Conservation (phyloP, 2,329 filamentous ascomycete species). For the Paecilomyces formosus region DNA sequence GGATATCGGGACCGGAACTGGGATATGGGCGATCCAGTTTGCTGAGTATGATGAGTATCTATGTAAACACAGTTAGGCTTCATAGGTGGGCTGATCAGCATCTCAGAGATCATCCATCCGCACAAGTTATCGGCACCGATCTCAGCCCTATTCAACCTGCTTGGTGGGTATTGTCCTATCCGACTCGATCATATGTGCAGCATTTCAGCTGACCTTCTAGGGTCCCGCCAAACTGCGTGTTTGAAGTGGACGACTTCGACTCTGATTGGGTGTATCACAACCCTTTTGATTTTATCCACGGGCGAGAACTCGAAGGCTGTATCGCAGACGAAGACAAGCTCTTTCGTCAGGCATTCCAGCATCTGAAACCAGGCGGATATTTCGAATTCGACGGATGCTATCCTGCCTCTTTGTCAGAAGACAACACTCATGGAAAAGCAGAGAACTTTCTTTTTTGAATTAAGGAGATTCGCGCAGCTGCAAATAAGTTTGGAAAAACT, state of each 20-base stretch:
- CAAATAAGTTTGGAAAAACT: conserved; percentile 22
- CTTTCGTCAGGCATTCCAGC: conserved; percentile 6
- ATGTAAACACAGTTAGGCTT: neutral
- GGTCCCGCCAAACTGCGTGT: conserved; percentile 16
- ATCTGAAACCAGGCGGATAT: conserved; percentile 40
- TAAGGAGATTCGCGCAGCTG: conserved; percentile 19
- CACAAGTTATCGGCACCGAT: conserved; percentile 13
- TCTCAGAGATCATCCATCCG: conserved; percentile 14
- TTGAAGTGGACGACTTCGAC: conserved; percentile 20
- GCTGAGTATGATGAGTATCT: conserved; percentile 4
- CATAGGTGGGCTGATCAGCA: neutral
- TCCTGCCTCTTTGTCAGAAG: conserved; percentile 18
- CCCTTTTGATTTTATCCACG: conserved; percentile 19
- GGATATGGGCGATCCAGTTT: conserved; percentile 8
- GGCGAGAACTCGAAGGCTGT: conserved; percentile 14
- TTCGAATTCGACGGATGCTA: conserved; percentile 36
- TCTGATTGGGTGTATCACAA: conserved; percentile 13
- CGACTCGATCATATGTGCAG: neutral
- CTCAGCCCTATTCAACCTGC: conserved; percentile 13
- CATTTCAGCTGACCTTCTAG: conserved; percentile 6
- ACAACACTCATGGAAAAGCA: conserved; percentile 19
- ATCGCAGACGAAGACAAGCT: conserved; percentile 11
- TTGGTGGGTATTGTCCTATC: conserved; percentile 7
- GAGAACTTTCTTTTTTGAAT: conserved; percentile 18
- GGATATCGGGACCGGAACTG: neutral